Evolutionary conservation across 176 grass and related monocot species (phyloP).

Genomic region (Miscanthus lutarioriparius): DNA sequence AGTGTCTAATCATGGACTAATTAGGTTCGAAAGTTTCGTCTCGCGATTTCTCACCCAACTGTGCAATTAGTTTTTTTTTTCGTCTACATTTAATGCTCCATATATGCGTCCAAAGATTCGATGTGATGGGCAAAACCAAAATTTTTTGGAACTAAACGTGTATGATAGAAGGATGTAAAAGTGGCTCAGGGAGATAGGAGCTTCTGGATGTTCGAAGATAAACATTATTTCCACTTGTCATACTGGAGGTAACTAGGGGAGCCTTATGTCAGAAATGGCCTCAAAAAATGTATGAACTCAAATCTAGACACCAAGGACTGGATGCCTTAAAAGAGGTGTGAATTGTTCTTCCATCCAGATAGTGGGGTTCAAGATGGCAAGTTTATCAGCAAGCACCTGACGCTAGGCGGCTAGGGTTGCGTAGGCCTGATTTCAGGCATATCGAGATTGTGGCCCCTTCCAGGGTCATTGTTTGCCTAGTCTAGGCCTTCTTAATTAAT

Average conservation of each 20-base stretch:
- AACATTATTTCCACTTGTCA: not conserved
- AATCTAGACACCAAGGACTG: slow-evolving; percentile 2
- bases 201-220: slow-evolving; percentile 8
- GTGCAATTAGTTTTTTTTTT: no score
- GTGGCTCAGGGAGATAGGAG: not conserved
- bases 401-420: not conserved
- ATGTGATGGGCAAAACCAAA: no score
- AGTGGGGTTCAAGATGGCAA: slow-evolving; percentile 18
- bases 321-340: not conserved
- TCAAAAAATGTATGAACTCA: slow-evolving; percentile 14
- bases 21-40: no score
- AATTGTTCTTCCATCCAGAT: slow-evolving; percentile 3
- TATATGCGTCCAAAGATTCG: no score
- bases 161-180: slow-evolving; percentile 2
- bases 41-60: no score
- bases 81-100: no score
- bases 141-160: no score
- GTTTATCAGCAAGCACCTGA: not conserved
- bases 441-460: no score
- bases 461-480: not conserved
- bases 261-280: not conserved
- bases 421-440: not conserved
- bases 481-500: not conserved
- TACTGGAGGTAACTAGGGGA: not conserved
- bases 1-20: no score